Percentiles rank a stretch among this genome's conserved stretches.
phyloP scores from a whole-genome alignment of 257 asterid genomes.

The Salvia rosmarinus region DNA sequence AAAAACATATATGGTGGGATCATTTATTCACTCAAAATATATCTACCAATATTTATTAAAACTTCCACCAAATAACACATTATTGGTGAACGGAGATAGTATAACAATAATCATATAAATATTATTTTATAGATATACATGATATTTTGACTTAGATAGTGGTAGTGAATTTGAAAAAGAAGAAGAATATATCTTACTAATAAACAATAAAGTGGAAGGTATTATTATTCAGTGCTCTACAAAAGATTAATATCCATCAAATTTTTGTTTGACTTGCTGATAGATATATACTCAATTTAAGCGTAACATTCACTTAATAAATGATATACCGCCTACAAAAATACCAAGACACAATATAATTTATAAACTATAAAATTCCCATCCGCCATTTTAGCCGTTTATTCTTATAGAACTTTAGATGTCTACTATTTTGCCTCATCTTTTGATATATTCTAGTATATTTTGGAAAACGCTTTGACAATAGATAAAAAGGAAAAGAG shows the following conservation, averaged over 20 bases:
- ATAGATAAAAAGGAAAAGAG: slow-evolving; percentile 18
- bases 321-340: neutral
- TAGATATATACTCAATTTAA: neutral
- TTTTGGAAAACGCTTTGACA: slow-evolving; percentile 12
- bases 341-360: neutral
- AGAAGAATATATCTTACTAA: too few relatives aligned
- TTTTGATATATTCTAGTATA: slow-evolving; percentile 9
- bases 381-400: neutral
- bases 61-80: too few relatives aligned
- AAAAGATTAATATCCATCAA: neutral
- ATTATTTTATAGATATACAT: too few relatives aligned
- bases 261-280: neutral
- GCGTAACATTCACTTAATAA: neutral
- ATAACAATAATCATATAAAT: too few relatives aligned
- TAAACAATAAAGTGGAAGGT: too few relatives aligned
- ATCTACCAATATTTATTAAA: too few relatives aligned
- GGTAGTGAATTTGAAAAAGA: too few relatives aligned
- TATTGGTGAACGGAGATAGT: too few relatives aligned
- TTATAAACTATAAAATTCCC: neutral
- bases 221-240: neutral
- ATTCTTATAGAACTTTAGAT: neutral
- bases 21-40: too few relatives aligned
- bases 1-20: too few relatives aligned
- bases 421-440: slow-evolving; percentile 11
- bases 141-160: too few relatives aligned